These are phyloP conservation scores for Trematosphaeria pertusa DNA, from an alignment of 2,329 filamentous ascomycete species.

Conservation along the genomic window DNA sequence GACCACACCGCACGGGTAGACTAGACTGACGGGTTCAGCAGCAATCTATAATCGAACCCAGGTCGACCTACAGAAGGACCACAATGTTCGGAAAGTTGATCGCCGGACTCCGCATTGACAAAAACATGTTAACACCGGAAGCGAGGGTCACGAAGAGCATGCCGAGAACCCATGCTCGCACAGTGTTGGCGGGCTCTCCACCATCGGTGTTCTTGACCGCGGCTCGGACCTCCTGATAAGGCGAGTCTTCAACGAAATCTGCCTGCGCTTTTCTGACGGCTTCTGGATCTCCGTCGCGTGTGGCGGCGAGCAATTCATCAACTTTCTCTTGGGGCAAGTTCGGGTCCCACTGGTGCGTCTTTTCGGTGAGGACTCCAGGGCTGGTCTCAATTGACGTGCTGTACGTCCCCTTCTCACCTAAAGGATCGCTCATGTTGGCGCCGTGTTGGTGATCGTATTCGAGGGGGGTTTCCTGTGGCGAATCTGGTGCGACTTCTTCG, in stretches of 20 bases:
- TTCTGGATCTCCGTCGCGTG: conserved; percentile 24
- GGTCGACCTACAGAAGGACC: conserved; percentile 60
- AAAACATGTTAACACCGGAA: conserved; percentile 64
- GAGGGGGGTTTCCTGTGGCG: not conserved
- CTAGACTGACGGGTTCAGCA: conserved; percentile 50
- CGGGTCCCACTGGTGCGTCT: conserved; percentile 31
- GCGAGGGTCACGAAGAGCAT: conserved; percentile 54
- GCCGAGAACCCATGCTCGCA: conserved; percentile 56
- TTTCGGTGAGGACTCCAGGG: conserved; percentile 11
- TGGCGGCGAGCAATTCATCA: conserved; percentile 24
- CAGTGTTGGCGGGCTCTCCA: conserved; percentile 53
- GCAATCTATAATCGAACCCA: not conserved
- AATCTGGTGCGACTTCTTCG: too few species aligned
- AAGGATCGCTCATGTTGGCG: conserved; percentile 7
- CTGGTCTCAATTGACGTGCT: conserved; percentile 12
- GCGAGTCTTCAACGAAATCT: conserved; percentile 27
- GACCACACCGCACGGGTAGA: conserved; percentile 67
- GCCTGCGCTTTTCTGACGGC: conserved; percentile 16
- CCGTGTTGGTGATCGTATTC: not conserved
- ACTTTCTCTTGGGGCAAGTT: conserved; percentile 29
- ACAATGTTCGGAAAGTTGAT: conserved; percentile 68
- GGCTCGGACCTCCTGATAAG: conserved; percentile 44
- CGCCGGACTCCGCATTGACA: conserved; percentile 67
- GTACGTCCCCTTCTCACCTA: conserved; percentile 4
- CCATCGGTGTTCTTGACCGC: conserved; percentile 55